A percentile compares a stretch with the other conserved stretches of the same genome.
Evolutionary conservation across 139 green algal species (phyloP).

Genomic region (Asterochloris erici): DNA sequence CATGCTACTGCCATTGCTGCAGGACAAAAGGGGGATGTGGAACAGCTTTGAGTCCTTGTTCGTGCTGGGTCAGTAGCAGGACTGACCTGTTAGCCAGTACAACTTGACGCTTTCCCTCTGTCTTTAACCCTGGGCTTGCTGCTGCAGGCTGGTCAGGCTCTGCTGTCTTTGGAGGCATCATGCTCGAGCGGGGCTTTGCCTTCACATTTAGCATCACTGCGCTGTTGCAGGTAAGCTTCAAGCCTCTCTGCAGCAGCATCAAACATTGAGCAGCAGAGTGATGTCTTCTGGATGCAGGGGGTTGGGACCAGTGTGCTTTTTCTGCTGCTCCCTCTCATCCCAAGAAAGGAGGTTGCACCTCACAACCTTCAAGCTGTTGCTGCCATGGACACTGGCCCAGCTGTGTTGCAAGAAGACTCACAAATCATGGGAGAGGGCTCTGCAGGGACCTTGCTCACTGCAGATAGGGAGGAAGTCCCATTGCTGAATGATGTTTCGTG

Average conservation of each 20-base stretch:
- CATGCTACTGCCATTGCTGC: not conserved
- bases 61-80: not conserved
- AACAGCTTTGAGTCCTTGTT: not conserved
- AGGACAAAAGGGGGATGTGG: conserved; percentile 7
- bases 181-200: conserved; percentile 45
- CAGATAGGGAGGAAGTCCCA: too few relatives aligned
- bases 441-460: too few relatives aligned
- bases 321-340: not conserved
- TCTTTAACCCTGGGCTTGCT: conserved; percentile 19
- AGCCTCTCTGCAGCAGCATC: not conserved
- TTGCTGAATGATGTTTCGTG: too few relatives aligned
- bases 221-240: conserved; percentile 12
- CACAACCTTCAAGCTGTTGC: not conserved
- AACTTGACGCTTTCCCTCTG: not conserved
- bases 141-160: conserved; percentile 39
- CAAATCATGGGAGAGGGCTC: not conserved
- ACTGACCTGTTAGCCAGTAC: not conserved
- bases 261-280: not conserved
- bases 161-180: conserved; percentile 47
- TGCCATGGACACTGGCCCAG: not conserved
- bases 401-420: too few relatives aligned
- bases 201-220: conserved; percentile 31
- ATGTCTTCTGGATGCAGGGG: not conserved
- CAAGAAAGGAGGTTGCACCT: conserved; percentile 2
- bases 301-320: conserved; percentile 1